phyloP scores from a whole-genome alignment of 2,329 filamentous ascomycete genomes.

The Diaporthe velutina region DNA sequence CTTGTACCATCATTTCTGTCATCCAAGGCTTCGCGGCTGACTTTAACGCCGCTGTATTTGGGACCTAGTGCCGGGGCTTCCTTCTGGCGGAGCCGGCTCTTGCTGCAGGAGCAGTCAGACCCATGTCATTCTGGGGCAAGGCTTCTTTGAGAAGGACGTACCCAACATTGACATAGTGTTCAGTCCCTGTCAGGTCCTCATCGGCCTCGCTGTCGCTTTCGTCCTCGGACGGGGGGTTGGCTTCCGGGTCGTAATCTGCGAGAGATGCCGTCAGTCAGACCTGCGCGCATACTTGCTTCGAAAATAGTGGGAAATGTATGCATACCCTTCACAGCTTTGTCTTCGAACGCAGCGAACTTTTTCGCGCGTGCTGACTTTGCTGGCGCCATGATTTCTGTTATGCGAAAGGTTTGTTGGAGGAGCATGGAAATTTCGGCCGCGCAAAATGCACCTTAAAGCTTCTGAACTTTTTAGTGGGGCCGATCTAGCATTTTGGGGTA shows the following conservation, averaged over 20 bases:
- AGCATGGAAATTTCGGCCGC: conserved; percentile 28
- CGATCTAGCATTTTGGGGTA: background rate
- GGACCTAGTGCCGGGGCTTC: conserved; percentile 78
- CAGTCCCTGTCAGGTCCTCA: conserved; percentile 75
- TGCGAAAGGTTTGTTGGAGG: conserved; percentile 38
- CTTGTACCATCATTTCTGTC: conserved; percentile 65
- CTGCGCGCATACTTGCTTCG: background rate
- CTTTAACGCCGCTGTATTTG: conserved; percentile 82
- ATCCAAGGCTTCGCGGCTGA: conserved; percentile 78
- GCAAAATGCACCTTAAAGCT: conserved; percentile 38
- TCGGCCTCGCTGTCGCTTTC: conserved; percentile 65
- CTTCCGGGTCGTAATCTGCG: conserved; percentile 86
- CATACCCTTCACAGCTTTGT: conserved; percentile 72
- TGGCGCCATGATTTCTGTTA: conserved; percentile 59
- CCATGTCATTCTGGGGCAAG: background rate
- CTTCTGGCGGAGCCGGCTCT: conserved; percentile 85
- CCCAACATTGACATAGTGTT: conserved; percentile 88
- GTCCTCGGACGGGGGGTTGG: conserved; percentile 67
- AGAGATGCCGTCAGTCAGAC: background rate
- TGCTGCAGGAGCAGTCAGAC: conserved; percentile 58
- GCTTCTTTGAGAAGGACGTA: conserved; percentile 50
- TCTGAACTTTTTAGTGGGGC: conserved; percentile 41
- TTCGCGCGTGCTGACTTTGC: conserved; percentile 65
- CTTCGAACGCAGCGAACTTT: conserved; percentile 73
- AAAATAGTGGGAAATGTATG: background rate